Evolutionary conservation across 352 stramenopile species (phyloP).

Genomic region (Phytophthora agathidicida): DNA sequence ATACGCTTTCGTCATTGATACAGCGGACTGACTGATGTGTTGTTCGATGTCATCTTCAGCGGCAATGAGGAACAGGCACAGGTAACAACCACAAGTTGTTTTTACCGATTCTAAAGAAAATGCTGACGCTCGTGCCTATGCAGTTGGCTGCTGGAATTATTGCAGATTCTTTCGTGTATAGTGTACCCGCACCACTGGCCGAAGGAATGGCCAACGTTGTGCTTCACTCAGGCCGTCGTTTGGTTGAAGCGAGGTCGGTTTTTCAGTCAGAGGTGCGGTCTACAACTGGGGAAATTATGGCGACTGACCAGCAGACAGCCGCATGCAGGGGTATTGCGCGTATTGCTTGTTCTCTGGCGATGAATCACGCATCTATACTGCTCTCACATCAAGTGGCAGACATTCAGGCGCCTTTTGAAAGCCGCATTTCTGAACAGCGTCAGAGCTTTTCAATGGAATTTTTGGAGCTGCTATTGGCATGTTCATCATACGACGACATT

Average conservation of each 20-base stretch:
- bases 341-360: constrained; percentile 50
- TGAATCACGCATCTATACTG: constrained; percentile 47
- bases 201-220: constrained; percentile 39
- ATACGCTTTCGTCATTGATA: too few relatives aligned
- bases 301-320: constrained; percentile 30
- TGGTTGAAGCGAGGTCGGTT: constrained; percentile 33
- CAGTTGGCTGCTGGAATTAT: constrained; percentile 70
- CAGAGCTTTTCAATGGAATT: constrained; percentile 38
- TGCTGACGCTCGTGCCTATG: constrained; percentile 1
- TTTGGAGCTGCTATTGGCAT: constrained; percentile 68
- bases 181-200: constrained; percentile 12
- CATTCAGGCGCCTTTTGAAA: background rate
- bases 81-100: constrained; percentile 31
- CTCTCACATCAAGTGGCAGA: constrained; percentile 24
- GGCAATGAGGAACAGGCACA: constrained; percentile 48
- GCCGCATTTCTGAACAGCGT: constrained; percentile 1
- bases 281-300: constrained; percentile 3
- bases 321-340: constrained; percentile 47
- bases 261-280: constrained; percentile 17
- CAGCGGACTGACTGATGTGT: constrained; percentile 47
- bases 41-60: constrained; percentile 42
- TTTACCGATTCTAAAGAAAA: too few relatives aligned
- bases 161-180: constrained; percentile 60
- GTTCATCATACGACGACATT: constrained; percentile 58
- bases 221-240: constrained; percentile 24